Percentiles rank a stretch among this genome's conserved stretches.
Conservation (phyloP, 305 asterid genomes). For the Ilex paraguariensis region DNA sequence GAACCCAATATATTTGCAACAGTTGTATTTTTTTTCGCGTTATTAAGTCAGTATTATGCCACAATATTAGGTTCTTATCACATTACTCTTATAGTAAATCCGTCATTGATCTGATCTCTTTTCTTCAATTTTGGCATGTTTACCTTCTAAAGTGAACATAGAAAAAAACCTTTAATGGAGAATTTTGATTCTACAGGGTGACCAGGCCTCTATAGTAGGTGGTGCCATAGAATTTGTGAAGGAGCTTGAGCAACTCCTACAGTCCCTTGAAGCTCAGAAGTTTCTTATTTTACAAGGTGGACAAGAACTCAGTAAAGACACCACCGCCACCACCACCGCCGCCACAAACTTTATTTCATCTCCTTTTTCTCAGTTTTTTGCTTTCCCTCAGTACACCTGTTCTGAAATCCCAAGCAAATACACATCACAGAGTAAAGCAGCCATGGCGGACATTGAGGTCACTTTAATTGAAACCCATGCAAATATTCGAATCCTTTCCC, state of each 20-base stretch:
- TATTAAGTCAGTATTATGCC: too few species aligned
- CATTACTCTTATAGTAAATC: too few species aligned
- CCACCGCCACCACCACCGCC: background rate
- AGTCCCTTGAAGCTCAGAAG: conserved; percentile 70
- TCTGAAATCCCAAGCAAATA: conserved; percentile 39
- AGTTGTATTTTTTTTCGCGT: background rate
- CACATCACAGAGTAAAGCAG: conserved; percentile 54
- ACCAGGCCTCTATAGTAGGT: conserved; percentile 89
- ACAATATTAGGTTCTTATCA: too few species aligned
- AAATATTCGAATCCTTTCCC: conserved; percentile 57
- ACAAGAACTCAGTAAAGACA: background rate
- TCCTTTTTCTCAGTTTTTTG: conserved; percentile 69
- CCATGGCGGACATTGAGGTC: conserved; percentile 70
- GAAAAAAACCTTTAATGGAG: background rate
- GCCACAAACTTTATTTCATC: background rate
- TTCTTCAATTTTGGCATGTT: background rate
- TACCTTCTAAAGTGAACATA: background rate
- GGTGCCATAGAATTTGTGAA: conserved; percentile 92
- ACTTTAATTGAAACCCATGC: conserved; percentile 85
- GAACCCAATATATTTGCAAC: too few species aligned
- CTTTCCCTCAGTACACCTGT: conserved; percentile 69
- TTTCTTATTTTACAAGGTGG: conserved; percentile 21
- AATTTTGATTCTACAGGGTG: conserved; percentile 49
- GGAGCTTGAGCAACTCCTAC: conserved; percentile 80
- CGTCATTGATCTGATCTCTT: background rate